Evolutionary conservation across 768 basidiomycete species (phyloP), one percentile per base, ranked within the genome.

Genomic region (Symmetrospora coprosmae): DNA sequence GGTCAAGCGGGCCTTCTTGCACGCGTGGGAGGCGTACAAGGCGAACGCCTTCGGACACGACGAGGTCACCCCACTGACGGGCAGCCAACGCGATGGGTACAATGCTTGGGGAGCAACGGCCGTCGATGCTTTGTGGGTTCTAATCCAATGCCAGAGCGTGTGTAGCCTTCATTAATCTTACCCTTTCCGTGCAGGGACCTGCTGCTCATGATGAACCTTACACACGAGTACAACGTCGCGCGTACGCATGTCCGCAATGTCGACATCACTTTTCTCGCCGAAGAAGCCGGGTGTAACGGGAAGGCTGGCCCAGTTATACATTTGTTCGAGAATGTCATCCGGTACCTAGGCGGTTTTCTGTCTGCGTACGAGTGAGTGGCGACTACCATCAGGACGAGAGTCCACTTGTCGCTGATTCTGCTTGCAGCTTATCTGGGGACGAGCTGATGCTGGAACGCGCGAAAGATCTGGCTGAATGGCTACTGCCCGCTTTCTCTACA

Each of bases 251-350:
- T 72, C 33, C 61, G 64, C 27, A 25, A 47, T 0, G 52, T 72
- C 51, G 68, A 70, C 60, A 70, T 72, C 31, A 58, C 62, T 21
- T 65, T 64, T 51, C 64, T 71, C 45, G 25, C 40, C n/a, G 62
- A 59, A 8, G 28, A 28, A 8, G 23, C 30, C 1, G 50, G 38
- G 21, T 31, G 30, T 11, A 35, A 61, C 3, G 53, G 63, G 1
- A 25, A 55, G 14, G 31, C 19, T 40, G 28, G 38, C 16, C 61
- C 58, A n/a, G 43, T 27, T 39, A 28, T 75, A 19, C 64, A 71
- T 2, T 65, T 72, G 3, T 76, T 76, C 61, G 75, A 76, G 64
- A 75, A 74, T 6, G 71, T 70, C 4, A 76, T 76, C 50, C 69
- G 75, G 37, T 76, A 75, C 50, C 71, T 76, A 39, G 75, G 75